phyloP scores from a whole-genome alignment of 164 flowering plant genomes.

The Magnolia officinalis region DNA sequence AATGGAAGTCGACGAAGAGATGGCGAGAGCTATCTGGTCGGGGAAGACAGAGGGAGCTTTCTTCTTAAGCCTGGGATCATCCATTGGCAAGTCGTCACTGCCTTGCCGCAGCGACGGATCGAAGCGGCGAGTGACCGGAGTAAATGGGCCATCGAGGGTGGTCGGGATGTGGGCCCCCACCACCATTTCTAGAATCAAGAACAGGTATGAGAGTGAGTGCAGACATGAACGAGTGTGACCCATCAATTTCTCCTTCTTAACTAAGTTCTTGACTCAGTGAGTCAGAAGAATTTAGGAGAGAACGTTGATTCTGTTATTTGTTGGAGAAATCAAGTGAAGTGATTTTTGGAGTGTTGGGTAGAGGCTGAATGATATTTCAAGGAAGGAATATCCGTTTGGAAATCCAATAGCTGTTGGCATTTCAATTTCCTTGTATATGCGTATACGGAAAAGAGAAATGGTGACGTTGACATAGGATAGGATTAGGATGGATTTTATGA shows the following conservation, averaged over 20 bases:
- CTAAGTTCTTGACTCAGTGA: neutral
- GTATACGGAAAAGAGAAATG: too few species aligned
- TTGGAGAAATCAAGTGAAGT: neutral
- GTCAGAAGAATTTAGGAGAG: neutral
- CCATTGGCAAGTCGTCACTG: conserved; percentile 77
- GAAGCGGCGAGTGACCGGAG: conserved; percentile 60
- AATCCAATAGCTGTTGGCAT: neutral
- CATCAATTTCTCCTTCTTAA: conserved; percentile 5
- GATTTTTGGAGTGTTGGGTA: neutral
- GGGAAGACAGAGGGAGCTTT: conserved; percentile 61
- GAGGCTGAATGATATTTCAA: neutral
- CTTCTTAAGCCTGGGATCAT: conserved; percentile 59
- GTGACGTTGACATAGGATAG: too few species aligned
- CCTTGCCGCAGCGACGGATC: conserved; percentile 66
- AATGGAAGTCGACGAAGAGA: conserved; percentile 73
- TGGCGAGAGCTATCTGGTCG: conserved; percentile 75
- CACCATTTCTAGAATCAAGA: conserved; percentile 2
- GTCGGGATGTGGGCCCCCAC: conserved; percentile 45
- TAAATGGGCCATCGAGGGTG: conserved; percentile 81
- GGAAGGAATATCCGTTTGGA: neutral
- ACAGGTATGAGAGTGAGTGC: neutral
- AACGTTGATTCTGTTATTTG: neutral
- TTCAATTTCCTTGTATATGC: too few species aligned
- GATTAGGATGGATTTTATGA: too few species aligned
- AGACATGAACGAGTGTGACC: conserved; percentile 1